phyloP scores from a whole-genome alignment of 2,329 filamentous ascomycete species.

The Chrysosporium keratinophilum region DNA sequence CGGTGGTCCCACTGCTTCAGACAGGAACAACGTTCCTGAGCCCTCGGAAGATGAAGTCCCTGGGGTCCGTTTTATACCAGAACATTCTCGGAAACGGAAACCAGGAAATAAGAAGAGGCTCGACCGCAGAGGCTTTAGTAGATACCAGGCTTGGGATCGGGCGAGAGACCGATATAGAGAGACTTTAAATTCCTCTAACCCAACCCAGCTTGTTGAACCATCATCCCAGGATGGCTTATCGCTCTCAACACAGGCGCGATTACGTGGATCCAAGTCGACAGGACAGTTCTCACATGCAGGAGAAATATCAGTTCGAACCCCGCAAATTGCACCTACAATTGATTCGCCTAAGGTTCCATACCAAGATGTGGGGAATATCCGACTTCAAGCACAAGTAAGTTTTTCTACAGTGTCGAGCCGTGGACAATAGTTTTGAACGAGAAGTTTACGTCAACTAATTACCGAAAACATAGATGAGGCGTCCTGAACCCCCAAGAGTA shows the following conservation, averaged over 20 bases:
- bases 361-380: neutral
- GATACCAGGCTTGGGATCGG: constrained; percentile 40
- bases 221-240: neutral
- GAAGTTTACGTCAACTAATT: neutral
- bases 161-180: constrained; percentile 34
- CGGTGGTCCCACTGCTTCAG: constrained; percentile 15
- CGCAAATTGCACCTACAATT: neutral
- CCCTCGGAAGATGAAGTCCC: constrained; percentile 29
- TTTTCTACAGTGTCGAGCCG: neutral
- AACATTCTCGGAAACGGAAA: constrained; percentile 19
- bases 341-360: neutral
- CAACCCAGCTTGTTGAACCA: neutral
- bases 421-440: neutral
- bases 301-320: neutral
- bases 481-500: constrained; percentile 16
- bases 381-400: constrained; percentile 2
- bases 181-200: constrained; percentile 11
- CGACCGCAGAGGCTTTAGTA: constrained; percentile 37
- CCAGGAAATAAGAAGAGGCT: constrained; percentile 24
- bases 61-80: constrained; percentile 30
- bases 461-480: constrained; percentile 6
- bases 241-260: neutral
- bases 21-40: constrained; percentile 21
- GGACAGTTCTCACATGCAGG: neutral
- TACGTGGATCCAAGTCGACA: neutral